Base-by-base conservation (phyloP, 371 early-diverging fungal species). In the Rhizopus delemar region DNA sequence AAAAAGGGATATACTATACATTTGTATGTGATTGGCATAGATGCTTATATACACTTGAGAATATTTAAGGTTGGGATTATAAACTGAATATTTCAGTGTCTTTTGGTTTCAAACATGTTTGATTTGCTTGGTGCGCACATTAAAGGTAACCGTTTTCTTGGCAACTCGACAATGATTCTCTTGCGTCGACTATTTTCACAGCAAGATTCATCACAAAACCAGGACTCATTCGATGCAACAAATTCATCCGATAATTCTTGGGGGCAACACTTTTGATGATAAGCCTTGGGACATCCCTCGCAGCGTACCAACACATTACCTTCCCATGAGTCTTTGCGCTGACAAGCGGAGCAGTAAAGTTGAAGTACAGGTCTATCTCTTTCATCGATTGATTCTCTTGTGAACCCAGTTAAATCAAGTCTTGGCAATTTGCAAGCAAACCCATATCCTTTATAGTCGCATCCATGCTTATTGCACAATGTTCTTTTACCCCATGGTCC, bases 401-500 rank as follows among this genome's bases (percentile, higher is more conserved):
- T 77, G 63, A 90, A 94, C 50, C 79, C 81, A 33, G 87, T 86
- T 63, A 94, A 75, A 63, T 94, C 90, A 29, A 94, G 80, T 16
- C 93, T 86, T 38, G 93, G 91, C 62, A 90, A 75, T 66, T 90
- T 93, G 70, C 90, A 91, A 3, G 92, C 91, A 63, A 93, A 93
- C 15, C 94, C 94, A 59, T 93, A 94, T 29, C 94, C 94, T 74
- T 93, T 92, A 74, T 92, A 94, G 75, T 92, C 93, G 67, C 94
- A 94, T 51, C 94, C 94, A 67, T 94, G 94, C 70, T 94, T 93
- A 71, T 94, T 94, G 90, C 94, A 94, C 54, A 94, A 78, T 3
- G 94, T 93, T 55, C 92, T 87, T 76, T 93, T 92, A 32, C 94
- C 94, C 94, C 94, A 94, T 50, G 94, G 94, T 4, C 94, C 94